These are phyloP conservation scores for Microstegium vimineum DNA, from an alignment of 176 grass and related monocot species.

Conservation along the genomic window DNA sequence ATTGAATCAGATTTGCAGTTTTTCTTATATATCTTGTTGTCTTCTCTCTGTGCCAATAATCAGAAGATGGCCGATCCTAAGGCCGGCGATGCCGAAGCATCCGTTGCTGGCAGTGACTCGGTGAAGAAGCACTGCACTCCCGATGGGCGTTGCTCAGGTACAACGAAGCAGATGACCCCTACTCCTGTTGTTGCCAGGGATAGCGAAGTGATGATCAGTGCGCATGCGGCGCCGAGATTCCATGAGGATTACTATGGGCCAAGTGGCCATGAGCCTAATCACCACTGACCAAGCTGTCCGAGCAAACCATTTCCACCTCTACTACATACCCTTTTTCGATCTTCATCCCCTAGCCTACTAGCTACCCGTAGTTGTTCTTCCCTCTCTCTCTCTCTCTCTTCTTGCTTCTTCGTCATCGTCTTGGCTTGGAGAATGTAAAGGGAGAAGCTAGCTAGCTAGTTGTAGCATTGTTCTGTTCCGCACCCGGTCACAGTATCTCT, in stretches of 20 bases:
- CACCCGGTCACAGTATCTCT: neutral
- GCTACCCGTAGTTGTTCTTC: neutral
- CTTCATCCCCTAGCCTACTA: neutral
- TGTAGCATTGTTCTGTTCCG: neutral
- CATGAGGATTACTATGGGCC: constrained; percentile 68
- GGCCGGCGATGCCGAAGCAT: neutral
- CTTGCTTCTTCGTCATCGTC: neutral
- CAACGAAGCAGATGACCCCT: constrained; percentile 28
- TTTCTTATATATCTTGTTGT: neutral
- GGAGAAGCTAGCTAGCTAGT: neutral
- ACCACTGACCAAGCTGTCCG: constrained; percentile 34
- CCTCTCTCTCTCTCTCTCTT: neutral
- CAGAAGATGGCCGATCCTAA: constrained; percentile 4
- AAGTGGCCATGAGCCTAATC: constrained; percentile 46
- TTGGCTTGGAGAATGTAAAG: constrained; percentile 37
- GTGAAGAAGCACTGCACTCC: constrained; percentile 22
- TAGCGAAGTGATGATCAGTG: constrained; percentile 33
- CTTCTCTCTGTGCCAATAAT: neutral
- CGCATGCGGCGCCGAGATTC: constrained; percentile 36
- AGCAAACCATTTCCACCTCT: neutral
- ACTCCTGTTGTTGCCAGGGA: constrained; percentile 24
- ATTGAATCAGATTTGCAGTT: neutral
- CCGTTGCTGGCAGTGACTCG: neutral
- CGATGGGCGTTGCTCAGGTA: constrained; percentile 52
- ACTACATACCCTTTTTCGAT: neutral